These are phyloP conservation scores for Calocybe indica DNA, from an alignment of 768 basidiomycete species.

Conservation along the genomic window DNA sequence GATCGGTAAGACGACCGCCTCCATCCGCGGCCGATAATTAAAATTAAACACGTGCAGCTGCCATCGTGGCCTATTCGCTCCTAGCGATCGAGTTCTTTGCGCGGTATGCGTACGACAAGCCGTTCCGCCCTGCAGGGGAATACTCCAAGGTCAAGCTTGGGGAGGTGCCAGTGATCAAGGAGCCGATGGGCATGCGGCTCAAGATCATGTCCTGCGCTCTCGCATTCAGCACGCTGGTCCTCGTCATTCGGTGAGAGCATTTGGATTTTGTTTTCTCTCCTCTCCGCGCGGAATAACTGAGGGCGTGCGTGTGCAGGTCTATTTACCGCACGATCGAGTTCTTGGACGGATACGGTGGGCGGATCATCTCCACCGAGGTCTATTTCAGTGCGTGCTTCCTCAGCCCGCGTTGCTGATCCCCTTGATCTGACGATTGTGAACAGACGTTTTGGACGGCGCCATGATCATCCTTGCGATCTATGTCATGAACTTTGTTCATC, in stretches of 20 bases:
- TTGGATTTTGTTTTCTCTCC: background rate
- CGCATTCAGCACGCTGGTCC: conserved; percentile 29
- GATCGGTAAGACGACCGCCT: conserved; percentile 25
- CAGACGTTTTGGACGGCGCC: conserved; percentile 39
- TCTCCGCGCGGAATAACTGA: background rate
- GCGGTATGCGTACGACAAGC: conserved; percentile 31
- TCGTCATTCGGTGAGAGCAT: conserved; percentile 37
- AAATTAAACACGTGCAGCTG: conserved; percentile 20
- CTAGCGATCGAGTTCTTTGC: conserved; percentile 40
- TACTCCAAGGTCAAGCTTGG: conserved; percentile 1
- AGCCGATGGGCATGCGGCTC: conserved; percentile 12
- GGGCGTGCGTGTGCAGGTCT: conserved; percentile 22
- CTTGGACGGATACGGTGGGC: conserved; percentile 43
- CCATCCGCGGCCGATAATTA: background rate
- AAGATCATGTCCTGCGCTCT: conserved; percentile 30
- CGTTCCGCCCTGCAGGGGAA: conserved; percentile 14
- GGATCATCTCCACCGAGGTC: conserved; percentile 40
- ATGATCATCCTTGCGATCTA: conserved; percentile 26
- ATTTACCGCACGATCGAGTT: conserved; percentile 51
- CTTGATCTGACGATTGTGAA: background rate
- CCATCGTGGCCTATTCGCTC: conserved; percentile 34
- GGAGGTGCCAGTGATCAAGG: background rate
- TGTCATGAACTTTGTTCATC: conserved; percentile 21
- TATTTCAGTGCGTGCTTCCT: conserved; percentile 30
- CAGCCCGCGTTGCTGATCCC: background rate